Percentiles rank a stretch among this genome's conserved stretches.
Evolutionary conservation across 2,329 filamentous ascomycete species (phyloP).

Genomic region (Daldinia eschscholtzii): DNA sequence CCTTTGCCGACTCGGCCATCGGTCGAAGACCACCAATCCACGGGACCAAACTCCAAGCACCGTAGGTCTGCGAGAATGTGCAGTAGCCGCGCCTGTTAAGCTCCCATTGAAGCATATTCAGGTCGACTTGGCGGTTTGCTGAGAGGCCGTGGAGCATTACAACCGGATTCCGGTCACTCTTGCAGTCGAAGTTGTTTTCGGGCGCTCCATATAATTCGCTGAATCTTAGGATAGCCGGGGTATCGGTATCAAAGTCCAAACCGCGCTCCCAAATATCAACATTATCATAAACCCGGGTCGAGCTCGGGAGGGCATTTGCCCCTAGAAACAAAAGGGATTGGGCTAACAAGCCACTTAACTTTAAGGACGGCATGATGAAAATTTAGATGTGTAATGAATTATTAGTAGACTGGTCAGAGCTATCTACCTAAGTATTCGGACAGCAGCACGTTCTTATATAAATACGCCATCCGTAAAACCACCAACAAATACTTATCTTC

Average conservation of each 20-base stretch:
- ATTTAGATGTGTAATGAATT: neutral
- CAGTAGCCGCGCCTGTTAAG: conserved; percentile 55
- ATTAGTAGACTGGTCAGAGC: neutral
- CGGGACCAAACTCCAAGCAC: conserved; percentile 54
- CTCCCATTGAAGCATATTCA: conserved; percentile 47
- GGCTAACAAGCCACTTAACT: conserved; percentile 6
- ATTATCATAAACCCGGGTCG: conserved; percentile 10
- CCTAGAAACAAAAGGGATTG: conserved; percentile 22
- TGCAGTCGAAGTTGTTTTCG: conserved; percentile 47
- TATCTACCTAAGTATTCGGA: neutral
- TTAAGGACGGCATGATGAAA: conserved; percentile 19
- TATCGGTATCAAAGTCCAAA: conserved; percentile 25
- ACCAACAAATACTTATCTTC: conserved; percentile 7
- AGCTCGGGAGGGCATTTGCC: conserved; percentile 26
- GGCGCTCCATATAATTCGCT: conserved; percentile 47
- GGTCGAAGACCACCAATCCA: conserved; percentile 56
- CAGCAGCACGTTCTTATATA: neutral
- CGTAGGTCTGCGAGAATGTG: conserved; percentile 58
- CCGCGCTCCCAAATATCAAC: conserved; percentile 13
- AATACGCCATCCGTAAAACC: neutral
- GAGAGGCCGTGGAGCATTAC: conserved; percentile 61
- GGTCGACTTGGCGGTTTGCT: conserved; percentile 45
- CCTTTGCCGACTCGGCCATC: conserved; percentile 55
- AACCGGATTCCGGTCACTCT: conserved; percentile 55
- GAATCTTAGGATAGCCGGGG: conserved; percentile 40